Percentiles rank a stretch among this genome's conserved stretches.
Conservation (phyloP, 495 filamentous ascomycete genomes). For the Friedmanniomyces simplex region DNA sequence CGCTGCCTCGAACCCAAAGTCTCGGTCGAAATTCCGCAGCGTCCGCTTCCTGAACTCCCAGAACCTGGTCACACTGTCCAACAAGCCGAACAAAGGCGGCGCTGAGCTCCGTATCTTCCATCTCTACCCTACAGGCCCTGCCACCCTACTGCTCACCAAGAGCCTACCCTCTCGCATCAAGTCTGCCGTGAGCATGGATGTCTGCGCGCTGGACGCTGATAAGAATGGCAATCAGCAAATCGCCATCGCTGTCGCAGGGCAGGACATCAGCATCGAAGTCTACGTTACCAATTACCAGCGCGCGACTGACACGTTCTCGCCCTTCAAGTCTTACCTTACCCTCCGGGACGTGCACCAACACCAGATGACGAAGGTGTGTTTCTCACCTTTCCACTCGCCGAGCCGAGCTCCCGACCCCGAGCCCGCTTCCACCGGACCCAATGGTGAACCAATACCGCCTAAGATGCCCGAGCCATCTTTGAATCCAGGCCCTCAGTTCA, state of each 20-base stretch:
- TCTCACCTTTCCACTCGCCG: constrained; percentile 60
- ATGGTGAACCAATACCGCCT: constrained; percentile 27
- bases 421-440: constrained; percentile 24
- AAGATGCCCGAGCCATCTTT: constrained; percentile 23
- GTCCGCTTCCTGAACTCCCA: constrained; percentile 58
- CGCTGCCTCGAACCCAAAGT: constrained; percentile 2
- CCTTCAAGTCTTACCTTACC: constrained; percentile 51
- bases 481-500: constrained; percentile 38
- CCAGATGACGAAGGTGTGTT: constrained; percentile 74
- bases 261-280: constrained; percentile 69
- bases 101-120: constrained; percentile 62
- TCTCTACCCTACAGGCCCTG: constrained; percentile 29
- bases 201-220: constrained; percentile 48
- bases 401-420: constrained; percentile 25
- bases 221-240: constrained; percentile 52
- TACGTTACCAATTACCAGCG: constrained; percentile 50
- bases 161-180: constrained; percentile 47
- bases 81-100: constrained; percentile 44
- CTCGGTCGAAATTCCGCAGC: constrained; percentile 28
- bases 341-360: constrained; percentile 67
- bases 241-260: constrained; percentile 70
- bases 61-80: constrained; percentile 31
- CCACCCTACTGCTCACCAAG: constrained; percentile 41
- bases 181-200: constrained; percentile 63
- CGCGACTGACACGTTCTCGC: constrained; percentile 41